These are phyloP conservation scores for Apiotrichum akiyoshidainum DNA, from an alignment of 1,284 basidiomycete genomes.

Conservation along the genomic window DNA sequence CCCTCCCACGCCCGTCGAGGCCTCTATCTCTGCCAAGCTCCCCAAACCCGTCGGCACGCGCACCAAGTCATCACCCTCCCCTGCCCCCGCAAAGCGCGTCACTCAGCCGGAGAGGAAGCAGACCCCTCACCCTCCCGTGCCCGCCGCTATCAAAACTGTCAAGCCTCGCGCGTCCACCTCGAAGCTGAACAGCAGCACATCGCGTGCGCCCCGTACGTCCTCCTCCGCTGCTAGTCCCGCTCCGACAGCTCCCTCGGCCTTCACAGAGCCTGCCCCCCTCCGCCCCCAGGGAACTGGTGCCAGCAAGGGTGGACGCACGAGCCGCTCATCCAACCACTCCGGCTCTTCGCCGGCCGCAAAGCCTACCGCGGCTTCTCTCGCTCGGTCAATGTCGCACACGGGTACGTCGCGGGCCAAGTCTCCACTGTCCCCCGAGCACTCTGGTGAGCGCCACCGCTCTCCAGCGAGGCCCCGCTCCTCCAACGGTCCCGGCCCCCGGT, in stretches of 20 bases:
- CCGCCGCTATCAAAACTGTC: not conserved
- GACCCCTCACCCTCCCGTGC: not conserved
- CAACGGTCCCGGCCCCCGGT: not conserved
- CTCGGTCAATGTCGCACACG: slow-evolving; percentile 4
- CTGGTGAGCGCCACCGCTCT: not conserved
- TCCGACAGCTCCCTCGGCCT: not conserved
- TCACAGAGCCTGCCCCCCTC: not conserved
- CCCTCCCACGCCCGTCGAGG: slow-evolving; percentile 2
- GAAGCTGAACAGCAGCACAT: not conserved
- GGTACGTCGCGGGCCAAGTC: not conserved
- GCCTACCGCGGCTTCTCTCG: slow-evolving; percentile 13
- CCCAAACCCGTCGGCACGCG: not conserved
- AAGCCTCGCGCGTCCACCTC: not conserved
- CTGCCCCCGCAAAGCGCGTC: not conserved
- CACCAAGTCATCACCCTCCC: not conserved
- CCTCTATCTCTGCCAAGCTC: not conserved
- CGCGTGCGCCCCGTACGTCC: not conserved
- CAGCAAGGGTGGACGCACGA: slow-evolving; percentile 1
- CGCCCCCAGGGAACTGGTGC: not conserved
- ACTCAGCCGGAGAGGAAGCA: not conserved
- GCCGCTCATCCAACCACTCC: not conserved
- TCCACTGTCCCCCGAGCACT: not conserved
- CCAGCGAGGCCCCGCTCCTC: not conserved
- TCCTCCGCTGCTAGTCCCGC: slow-evolving; percentile 1
- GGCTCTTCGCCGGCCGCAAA: not conserved